These are phyloP conservation scores for Arbutus unedo DNA, from an alignment of 148 eudicot species.

Conservation along the genomic window DNA sequence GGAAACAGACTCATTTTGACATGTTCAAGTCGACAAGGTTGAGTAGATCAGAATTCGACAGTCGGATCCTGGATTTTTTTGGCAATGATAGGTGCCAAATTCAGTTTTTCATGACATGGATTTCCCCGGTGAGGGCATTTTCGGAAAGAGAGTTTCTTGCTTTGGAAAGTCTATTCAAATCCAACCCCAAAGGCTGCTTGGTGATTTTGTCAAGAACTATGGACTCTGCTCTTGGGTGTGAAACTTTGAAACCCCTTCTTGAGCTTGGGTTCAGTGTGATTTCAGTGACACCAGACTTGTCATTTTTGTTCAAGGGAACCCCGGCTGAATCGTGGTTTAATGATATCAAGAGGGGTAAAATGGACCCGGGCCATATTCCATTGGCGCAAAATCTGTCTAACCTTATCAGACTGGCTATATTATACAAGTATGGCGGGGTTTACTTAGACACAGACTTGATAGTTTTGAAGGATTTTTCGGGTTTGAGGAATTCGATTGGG, in stretches of 20 bases:
- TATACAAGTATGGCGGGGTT: constrained; percentile 75
- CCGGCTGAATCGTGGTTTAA: constrained; percentile 59
- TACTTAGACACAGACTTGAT: constrained; percentile 68
- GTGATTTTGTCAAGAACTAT: constrained; percentile 51
- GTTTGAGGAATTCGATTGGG: constrained; percentile 56
- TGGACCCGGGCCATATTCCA: constrained; percentile 57
- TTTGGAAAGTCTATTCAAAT: constrained; percentile 50
- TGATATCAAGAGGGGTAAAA: constrained; percentile 43
- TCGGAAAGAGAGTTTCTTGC: constrained; percentile 43
- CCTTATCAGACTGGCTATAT: constrained; percentile 50
- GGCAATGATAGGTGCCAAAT: constrained; percentile 26
- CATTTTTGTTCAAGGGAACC: constrained; percentile 38
- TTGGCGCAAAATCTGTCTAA: constrained; percentile 71
- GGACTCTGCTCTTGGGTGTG: constrained; percentile 47
- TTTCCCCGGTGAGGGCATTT: constrained; percentile 40
- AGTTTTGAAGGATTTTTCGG: constrained; percentile 43
- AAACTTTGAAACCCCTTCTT: constrained; percentile 37
- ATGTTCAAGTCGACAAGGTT: constrained; percentile 31
- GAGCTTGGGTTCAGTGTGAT: constrained; percentile 32
- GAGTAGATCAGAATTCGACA: constrained; percentile 22
- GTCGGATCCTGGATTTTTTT: constrained; percentile 26
- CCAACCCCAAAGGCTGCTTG: constrained; percentile 59
- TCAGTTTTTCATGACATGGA: constrained; percentile 67
- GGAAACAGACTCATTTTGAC: constrained; percentile 13
- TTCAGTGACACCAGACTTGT: constrained; percentile 41